Conservation (phyloP, 176 grass and related monocot species). For the Alloteropsis semialata region DNA sequence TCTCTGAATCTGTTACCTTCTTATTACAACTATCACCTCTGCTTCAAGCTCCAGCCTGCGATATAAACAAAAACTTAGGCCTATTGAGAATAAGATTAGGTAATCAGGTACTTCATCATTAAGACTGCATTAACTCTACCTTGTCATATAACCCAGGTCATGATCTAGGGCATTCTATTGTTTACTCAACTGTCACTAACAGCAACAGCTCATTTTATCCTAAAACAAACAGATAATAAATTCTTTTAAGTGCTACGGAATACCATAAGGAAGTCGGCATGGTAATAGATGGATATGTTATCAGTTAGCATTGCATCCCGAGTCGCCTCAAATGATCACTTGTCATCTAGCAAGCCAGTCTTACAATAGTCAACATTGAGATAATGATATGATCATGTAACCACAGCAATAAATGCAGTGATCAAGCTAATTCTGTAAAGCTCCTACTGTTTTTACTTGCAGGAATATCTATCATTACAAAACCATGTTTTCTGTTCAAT, state of each 20-base stretch:
- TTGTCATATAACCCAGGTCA: background rate
- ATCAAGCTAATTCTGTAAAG: background rate
- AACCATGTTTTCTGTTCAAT: background rate
- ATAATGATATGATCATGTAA: constrained; percentile 3
- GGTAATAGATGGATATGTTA: background rate
- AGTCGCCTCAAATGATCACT: background rate
- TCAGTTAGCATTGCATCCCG: background rate
- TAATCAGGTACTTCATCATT: background rate
- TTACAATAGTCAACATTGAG: background rate
- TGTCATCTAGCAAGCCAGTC: background rate
- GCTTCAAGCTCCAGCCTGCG: constrained; percentile 5
- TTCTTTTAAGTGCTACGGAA: constrained; percentile 4
- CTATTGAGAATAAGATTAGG: background rate
- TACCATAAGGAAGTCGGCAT: background rate
- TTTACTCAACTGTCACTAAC: background rate
- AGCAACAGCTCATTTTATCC: constrained; percentile 6
- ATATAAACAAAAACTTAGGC: background rate
- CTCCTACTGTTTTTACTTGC: background rate
- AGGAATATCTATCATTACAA: background rate
- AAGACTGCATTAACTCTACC: background rate
- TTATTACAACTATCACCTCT: background rate
- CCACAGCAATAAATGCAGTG: background rate
- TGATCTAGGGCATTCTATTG: background rate
- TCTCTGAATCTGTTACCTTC: background rate
- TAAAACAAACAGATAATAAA: background rate